These are phyloP conservation scores for Pyrenophora graminea DNA, from an alignment of 2,329 filamentous ascomycete genomes.

Conservation along the genomic window DNA sequence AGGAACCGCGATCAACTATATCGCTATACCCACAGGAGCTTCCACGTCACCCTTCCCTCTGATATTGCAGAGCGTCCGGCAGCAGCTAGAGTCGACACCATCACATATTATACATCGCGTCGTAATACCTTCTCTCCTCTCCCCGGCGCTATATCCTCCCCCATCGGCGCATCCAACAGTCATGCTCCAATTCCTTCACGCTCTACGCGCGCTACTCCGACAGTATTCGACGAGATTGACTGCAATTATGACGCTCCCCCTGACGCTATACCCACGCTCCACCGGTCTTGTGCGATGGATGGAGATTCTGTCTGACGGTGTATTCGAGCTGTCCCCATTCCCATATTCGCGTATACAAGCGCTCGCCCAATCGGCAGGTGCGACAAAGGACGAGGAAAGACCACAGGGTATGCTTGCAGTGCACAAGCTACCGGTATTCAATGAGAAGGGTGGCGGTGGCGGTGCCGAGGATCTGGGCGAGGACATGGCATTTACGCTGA, in stretches of 20 bases:
- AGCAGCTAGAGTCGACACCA: slow-evolving; percentile 54
- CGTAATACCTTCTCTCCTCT: slow-evolving; percentile 81
- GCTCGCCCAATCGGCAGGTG: slow-evolving; percentile 51
- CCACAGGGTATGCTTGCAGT: slow-evolving; percentile 85
- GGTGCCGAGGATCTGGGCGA: slow-evolving; percentile 68
- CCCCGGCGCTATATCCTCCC: slow-evolving; percentile 80
- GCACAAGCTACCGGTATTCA: slow-evolving; percentile 80
- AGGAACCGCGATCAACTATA: slow-evolving; percentile 49
- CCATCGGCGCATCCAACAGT: slow-evolving; percentile 70
- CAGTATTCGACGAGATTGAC: slow-evolving; percentile 68
- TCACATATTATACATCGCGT: slow-evolving; percentile 74
- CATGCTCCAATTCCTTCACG: slow-evolving; percentile 80
- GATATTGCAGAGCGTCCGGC: slow-evolving; percentile 67
- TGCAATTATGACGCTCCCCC: slow-evolving; percentile 74
- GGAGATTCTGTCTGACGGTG: slow-evolving; percentile 81
- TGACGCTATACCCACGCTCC: slow-evolving; percentile 76
- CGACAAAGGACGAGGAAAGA: slow-evolving; percentile 69
- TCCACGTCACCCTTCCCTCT: slow-evolving; percentile 61
- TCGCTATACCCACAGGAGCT: slow-evolving; percentile 65
- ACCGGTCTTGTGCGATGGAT: slow-evolving; percentile 82
- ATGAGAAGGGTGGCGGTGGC: slow-evolving; percentile 84
- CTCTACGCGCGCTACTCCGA: slow-evolving; percentile 74
- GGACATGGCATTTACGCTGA: slow-evolving; percentile 89
- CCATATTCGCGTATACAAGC: slow-evolving; percentile 63
- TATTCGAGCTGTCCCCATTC: slow-evolving; percentile 79